Percentiles rank a stretch among this genome's conserved stretches.
These are phyloP conservation scores for Trichothecium sympodiale DNA, from an alignment of 2,329 filamentous ascomycete species.

Conservation along the genomic window DNA sequence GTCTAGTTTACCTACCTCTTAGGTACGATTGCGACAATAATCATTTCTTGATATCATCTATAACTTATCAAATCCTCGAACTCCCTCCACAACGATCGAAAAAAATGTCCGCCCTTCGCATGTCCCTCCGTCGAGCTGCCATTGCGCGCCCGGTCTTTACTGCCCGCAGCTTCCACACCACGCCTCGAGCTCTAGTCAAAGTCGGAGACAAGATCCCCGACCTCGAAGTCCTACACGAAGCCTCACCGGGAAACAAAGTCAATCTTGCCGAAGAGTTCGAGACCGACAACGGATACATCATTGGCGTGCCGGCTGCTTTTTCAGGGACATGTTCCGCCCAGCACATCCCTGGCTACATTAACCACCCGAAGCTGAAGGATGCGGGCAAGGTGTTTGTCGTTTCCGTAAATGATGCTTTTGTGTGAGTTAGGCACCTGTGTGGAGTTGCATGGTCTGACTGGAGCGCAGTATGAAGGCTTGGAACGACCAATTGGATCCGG, in stretches of 20 bases:
- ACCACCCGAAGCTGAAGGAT: slow-evolving; percentile 63
- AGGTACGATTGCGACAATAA: neutral
- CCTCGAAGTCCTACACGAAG: slow-evolving; percentile 68
- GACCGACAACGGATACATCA: slow-evolving; percentile 64
- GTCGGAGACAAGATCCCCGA: slow-evolving; percentile 71
- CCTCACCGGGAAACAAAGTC: slow-evolving; percentile 85
- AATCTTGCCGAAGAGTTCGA: slow-evolving; percentile 69
- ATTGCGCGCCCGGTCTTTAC: slow-evolving; percentile 16
- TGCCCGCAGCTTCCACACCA: slow-evolving; percentile 49
- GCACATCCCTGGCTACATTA: slow-evolving; percentile 82
- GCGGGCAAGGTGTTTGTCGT: slow-evolving; percentile 83
- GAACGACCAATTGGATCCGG: slow-evolving; percentile 66
- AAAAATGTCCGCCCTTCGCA: slow-evolving; percentile 17
- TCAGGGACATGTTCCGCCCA: slow-evolving; percentile 43
- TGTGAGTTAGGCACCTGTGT: too few relatives aligned
- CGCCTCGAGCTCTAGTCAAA: slow-evolving; percentile 53
- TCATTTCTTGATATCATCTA: neutral
- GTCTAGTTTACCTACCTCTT: too few relatives aligned
- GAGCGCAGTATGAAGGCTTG: slow-evolving; percentile 73
- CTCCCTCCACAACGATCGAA: too few relatives aligned
- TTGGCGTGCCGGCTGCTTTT: slow-evolving; percentile 78
- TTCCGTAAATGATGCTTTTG: slow-evolving; percentile 88
- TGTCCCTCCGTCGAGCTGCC: slow-evolving; percentile 20
- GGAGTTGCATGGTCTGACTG: too few relatives aligned
- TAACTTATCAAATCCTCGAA: neutral